These are phyloP conservation scores for Populus tremula DNA, from an alignment of 345 rosid genomes.

Conservation along the genomic window DNA sequence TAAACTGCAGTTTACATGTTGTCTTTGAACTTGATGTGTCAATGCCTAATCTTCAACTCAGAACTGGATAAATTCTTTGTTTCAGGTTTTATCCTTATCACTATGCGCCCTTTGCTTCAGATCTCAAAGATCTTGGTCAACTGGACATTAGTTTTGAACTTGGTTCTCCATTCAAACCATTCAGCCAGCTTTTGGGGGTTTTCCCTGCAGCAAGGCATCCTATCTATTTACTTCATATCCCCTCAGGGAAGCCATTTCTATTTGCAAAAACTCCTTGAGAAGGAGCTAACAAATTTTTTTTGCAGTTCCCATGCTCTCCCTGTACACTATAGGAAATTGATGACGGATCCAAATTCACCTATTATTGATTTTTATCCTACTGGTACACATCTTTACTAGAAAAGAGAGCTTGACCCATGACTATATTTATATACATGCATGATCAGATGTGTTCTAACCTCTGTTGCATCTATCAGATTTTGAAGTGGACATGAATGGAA, in stretches of 20 bases:
- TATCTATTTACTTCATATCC: constrained; percentile 5
- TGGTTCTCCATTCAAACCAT: constrained; percentile 86
- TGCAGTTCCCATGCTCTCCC: constrained; percentile 96
- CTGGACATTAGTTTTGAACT: constrained; percentile 65
- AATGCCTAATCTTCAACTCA: not conserved
- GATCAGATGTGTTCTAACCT: constrained; percentile 12
- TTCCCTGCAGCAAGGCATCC: constrained; percentile 90
- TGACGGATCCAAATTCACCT: constrained; percentile 84
- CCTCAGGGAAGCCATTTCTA: not conserved
- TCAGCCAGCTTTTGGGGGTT: constrained; percentile 88
- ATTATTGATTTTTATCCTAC: constrained; percentile 81
- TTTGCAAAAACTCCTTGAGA: not conserved
- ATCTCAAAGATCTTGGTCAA: constrained; percentile 71
- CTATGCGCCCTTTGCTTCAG: constrained; percentile 99
- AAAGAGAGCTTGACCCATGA: constrained; percentile 1
- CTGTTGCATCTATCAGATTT: constrained; percentile 56
- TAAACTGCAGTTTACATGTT: not conserved
- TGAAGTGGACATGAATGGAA: constrained; percentile 91
- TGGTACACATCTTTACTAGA: constrained; percentile 43
- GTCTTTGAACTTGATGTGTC: not conserved
- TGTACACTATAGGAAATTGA: constrained; percentile 61
- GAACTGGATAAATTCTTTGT: constrained; percentile 5
- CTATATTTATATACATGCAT: constrained; percentile 11
- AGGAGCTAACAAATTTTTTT: constrained; percentile 19
- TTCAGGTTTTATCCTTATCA: constrained; percentile 95